Conservation (phyloP, 2,329 filamentous ascomycete species). For the Apiospora marii region DNA sequence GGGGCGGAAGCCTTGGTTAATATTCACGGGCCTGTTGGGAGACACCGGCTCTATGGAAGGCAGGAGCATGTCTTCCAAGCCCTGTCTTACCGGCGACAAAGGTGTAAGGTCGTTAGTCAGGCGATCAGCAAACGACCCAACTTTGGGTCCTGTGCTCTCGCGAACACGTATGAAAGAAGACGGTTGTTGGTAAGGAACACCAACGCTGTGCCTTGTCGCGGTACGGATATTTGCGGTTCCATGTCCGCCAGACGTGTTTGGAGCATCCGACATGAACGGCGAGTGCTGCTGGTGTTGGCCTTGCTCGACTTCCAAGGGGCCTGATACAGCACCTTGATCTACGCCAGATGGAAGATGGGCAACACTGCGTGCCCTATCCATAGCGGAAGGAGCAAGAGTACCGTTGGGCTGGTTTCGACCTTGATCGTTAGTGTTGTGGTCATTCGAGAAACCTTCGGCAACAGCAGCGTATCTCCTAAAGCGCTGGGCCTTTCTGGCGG, state of each 20-base stretch:
- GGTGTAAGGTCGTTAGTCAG: conserved; percentile 32
- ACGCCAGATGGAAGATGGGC: conserved; percentile 30
- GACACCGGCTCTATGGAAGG: conserved; percentile 44
- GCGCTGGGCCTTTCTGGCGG: conserved; percentile 37
- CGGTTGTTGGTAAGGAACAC: conserved; percentile 26
- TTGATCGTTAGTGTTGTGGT: conserved; percentile 25
- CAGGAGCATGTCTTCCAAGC: conserved; percentile 43
- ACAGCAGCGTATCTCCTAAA: conserved; percentile 46
- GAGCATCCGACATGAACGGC: not conserved
- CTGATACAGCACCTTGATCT: not conserved
- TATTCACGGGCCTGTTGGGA: conserved; percentile 31
- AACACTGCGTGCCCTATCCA: conserved; percentile 28
- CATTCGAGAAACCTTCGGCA: conserved; percentile 40
- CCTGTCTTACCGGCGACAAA: conserved; percentile 38
- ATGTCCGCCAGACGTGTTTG: not conserved
- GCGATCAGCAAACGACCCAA: conserved; percentile 37
- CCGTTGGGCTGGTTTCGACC: conserved; percentile 29
- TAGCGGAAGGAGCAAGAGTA: conserved; percentile 29
- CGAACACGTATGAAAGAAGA: conserved; percentile 35
- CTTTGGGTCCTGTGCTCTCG: conserved; percentile 41
- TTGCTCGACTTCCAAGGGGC: conserved; percentile 1
- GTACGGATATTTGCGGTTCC: not conserved
- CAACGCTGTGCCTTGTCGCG: not conserved
- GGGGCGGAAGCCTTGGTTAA: conserved; percentile 29
- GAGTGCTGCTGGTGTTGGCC: not conserved